Conservation (phyloP, 176 grass and related monocot species). For the Aegilops umbellulata region DNA sequence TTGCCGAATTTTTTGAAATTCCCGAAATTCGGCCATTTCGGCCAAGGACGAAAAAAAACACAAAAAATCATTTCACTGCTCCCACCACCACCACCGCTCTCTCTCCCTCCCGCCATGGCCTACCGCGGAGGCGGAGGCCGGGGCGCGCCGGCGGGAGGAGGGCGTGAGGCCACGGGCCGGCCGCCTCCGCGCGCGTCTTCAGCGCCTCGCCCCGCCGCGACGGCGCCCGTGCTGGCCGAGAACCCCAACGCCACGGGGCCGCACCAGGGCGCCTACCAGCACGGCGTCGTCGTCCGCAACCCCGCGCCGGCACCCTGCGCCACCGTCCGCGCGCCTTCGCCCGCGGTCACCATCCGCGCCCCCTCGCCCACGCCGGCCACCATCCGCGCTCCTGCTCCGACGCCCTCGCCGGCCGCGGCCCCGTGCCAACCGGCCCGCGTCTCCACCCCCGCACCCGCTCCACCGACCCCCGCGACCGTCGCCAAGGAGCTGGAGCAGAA, state of each 20-base stretch:
- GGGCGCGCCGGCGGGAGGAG: neutral
- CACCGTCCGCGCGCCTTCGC: neutral
- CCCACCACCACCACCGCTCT: neutral
- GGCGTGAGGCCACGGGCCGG: neutral
- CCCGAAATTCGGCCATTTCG: no score
- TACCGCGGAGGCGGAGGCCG: conserved; percentile 26
- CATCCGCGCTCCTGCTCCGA: neutral
- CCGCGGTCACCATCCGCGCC: neutral
- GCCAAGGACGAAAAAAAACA: no score
- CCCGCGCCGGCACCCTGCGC: neutral
- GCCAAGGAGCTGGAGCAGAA: conserved; percentile 43
- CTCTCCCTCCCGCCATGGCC: conserved; percentile 33
- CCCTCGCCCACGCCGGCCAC: neutral
- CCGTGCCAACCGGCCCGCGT: no score
- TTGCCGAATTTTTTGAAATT: no score
- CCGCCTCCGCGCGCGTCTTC: neutral
- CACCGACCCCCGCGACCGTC: conserved; percentile 2
- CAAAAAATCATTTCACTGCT: no score
- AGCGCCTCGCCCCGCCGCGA: no score
- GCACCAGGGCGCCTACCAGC: conserved; percentile 6
- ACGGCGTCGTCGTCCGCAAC: neutral
- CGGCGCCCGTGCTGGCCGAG: no score
- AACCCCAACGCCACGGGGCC: neutral
- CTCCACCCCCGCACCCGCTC: neutral
- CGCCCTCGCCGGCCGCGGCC: neutral